These are phyloP conservation scores for Leishmania turanica DNA, from an alignment of 208 protist species.

Conservation along the genomic window DNA sequence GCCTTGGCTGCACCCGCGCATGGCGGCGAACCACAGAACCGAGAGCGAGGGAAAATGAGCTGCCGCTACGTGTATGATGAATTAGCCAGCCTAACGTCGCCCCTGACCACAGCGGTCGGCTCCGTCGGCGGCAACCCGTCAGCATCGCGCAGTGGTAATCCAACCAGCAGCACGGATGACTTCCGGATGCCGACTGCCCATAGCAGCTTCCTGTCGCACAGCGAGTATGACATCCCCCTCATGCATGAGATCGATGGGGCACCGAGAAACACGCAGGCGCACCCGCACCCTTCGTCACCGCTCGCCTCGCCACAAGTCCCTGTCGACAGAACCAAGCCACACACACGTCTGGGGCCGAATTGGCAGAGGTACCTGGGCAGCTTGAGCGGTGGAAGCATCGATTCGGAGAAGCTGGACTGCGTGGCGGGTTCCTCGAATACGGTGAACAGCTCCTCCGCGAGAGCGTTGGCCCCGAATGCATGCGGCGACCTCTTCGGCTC, in stretches of 20 bases:
- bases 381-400: neutral
- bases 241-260: neutral
- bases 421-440: neutral
- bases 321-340: neutral
- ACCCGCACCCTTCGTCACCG: neutral
- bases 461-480: neutral
- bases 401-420: neutral
- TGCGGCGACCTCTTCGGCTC: neutral
- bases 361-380: neutral
- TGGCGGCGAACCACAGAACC: neutral
- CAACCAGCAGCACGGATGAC: neutral
- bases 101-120: neutral
- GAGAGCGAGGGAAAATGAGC: neutral
- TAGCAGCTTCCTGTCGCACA: neutral
- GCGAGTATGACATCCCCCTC: neutral
- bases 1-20: neutral
- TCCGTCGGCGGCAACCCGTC: constrained; percentile 1
- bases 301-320: neutral
- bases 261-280: neutral
- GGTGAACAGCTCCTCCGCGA: neutral
- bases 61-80: constrained; percentile 2
- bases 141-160: neutral
- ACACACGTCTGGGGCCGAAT: neutral
- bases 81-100: neutral
- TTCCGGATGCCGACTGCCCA: neutral